These are phyloP conservation scores for Xerocomus nothofagi DNA, from an alignment of 1,284 basidiomycete species.

Conservation along the genomic window DNA sequence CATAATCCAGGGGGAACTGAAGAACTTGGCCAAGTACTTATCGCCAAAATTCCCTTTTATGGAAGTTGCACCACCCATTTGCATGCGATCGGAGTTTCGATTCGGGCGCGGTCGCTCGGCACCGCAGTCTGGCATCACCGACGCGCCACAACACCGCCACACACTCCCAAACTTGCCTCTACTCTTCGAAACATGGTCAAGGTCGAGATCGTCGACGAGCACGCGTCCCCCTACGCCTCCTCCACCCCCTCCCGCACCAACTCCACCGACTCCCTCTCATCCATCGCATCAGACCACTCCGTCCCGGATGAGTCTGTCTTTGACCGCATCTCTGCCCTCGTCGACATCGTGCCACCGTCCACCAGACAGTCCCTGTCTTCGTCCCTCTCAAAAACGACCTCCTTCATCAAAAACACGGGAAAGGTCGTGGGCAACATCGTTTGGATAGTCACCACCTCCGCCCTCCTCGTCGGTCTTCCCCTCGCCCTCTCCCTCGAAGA, in stretches of 20 bases:
- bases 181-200: conserved; percentile 70
- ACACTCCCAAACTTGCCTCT: background rate
- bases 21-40: conserved; percentile 35
- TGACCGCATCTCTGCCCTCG: conserved; percentile 88
- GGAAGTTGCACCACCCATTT: conserved; percentile 8
- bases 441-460: conserved; percentile 94
- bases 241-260: conserved; percentile 63
- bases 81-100: conserved; percentile 28
- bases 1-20: conserved; percentile 19
- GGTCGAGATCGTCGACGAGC: conserved; percentile 80
- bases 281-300: conserved; percentile 65
- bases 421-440: conserved; percentile 85
- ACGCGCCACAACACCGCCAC: conserved; percentile 27
- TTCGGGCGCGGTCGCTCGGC: conserved; percentile 21
- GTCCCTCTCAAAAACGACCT: conserved; percentile 59
- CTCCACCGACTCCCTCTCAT: conserved; percentile 73
- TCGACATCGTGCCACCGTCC: conserved; percentile 92
- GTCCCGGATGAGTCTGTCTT: conserved; percentile 75
- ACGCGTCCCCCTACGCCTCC: conserved; percentile 70
- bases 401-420: conserved; percentile 62
- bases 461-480: conserved; percentile 90
- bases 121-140: conserved; percentile 26
- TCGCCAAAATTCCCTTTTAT: conserved; percentile 13
- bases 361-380: conserved; percentile 77
- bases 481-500: conserved; percentile 93